Evolutionary conservation across 2,329 filamentous ascomycete genomes (phyloP).

Genomic region (Arthrobotrys conoides): DNA sequence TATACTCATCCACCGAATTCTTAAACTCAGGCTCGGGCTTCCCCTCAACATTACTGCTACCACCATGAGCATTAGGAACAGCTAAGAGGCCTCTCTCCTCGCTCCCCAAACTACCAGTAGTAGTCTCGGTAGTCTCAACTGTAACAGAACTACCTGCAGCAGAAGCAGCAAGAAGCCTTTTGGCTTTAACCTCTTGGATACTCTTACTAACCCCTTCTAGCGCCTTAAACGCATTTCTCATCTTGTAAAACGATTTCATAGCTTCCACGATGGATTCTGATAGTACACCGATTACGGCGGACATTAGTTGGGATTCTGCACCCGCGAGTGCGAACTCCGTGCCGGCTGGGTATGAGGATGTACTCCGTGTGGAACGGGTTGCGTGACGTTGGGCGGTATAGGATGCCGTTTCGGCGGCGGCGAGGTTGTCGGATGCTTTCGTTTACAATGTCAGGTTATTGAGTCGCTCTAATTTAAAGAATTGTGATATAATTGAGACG

Average conservation of each 20-base stretch:
- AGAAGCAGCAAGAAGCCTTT: constrained; percentile 15
- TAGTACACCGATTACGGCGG: constrained; percentile 80
- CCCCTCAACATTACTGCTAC: constrained; percentile 29
- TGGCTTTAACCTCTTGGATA: constrained; percentile 54
- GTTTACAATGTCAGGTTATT: constrained; percentile 64
- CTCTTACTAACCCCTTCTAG: constrained; percentile 76
- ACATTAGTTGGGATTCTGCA: constrained; percentile 78
- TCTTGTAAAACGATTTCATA: constrained; percentile 90
- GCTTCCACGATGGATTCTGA: constrained; percentile 94
- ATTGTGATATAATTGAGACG: constrained; percentile 56
- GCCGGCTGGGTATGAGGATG: constrained; percentile 81
- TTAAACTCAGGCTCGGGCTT: constrained; percentile 46
- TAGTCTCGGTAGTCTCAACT: background rate
- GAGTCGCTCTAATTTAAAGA: background rate
- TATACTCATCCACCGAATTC: constrained; percentile 78
- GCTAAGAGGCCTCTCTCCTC: constrained; percentile 61
- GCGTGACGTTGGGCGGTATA: constrained; percentile 82
- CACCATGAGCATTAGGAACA: constrained; percentile 63
- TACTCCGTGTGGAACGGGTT: constrained; percentile 75
- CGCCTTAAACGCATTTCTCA: constrained; percentile 88
- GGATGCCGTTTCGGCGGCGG: constrained; percentile 81
- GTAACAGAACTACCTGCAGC: background rate
- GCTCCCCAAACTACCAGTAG: constrained; percentile 19
- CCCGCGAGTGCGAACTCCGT: constrained; percentile 88
- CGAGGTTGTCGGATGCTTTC: constrained; percentile 77